Conservation (phyloP, 805 yeast genomes). For the Saturnispora besseyi region DNA sequence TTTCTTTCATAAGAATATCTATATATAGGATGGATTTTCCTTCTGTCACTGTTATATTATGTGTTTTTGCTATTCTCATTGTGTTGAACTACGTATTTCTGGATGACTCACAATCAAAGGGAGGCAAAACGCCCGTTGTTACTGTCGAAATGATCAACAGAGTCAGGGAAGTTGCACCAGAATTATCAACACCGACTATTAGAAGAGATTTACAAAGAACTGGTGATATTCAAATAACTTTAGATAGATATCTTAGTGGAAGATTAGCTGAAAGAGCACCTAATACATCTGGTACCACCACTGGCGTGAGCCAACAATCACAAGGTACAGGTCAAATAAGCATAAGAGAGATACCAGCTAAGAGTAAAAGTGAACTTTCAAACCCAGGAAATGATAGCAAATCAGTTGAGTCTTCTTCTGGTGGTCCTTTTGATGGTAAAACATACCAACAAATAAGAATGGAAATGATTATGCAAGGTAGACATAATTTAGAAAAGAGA, state of each 20-base stretch:
- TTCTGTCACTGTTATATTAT: constrained; percentile 38
- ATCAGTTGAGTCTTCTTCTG: neutral
- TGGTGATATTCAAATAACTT: constrained; percentile 75
- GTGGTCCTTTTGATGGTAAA: constrained; percentile 33
- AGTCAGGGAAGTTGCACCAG: constrained; percentile 77
- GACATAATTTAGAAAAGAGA: constrained; percentile 22
- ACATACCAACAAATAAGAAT: constrained; percentile 40
- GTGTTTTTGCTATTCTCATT: constrained; percentile 43
- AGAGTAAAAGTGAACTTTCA: neutral
- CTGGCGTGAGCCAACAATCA: neutral
- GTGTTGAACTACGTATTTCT: constrained; percentile 59
- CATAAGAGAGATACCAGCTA: neutral
- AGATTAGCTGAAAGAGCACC: constrained; percentile 43
- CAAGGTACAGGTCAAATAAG: neutral
- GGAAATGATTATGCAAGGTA: constrained; percentile 53
- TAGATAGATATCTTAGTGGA: constrained; percentile 55
- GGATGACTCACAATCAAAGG: constrained; percentile 15
- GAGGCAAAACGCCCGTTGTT: constrained; percentile 17
- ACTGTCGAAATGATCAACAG: constrained; percentile 73
- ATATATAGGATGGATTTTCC: constrained; percentile 27
- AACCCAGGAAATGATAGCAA: neutral
- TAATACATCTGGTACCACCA: constrained; percentile 21
- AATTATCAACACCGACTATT: constrained; percentile 59
- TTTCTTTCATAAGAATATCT: neutral
- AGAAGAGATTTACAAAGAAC: constrained; percentile 62